These are phyloP conservation scores for Camellia sinensis DNA, from an alignment of 148 eudicot species.

Conservation along the genomic window DNA sequence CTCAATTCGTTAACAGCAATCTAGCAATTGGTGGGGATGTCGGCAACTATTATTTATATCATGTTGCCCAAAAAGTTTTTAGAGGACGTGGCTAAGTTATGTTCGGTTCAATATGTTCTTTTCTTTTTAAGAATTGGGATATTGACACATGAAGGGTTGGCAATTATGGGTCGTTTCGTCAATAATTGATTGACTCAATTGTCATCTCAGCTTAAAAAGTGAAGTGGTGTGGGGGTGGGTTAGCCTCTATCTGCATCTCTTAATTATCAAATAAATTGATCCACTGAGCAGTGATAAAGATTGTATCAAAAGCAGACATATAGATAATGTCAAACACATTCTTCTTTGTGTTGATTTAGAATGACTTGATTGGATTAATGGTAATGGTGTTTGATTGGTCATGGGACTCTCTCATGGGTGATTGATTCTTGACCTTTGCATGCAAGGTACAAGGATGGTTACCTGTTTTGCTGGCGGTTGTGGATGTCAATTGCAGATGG, in stretches of 20 bases:
- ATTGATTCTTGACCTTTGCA: neutral
- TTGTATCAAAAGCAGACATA: neutral
- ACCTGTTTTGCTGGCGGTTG: neutral
- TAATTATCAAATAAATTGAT: neutral
- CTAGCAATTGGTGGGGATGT: neutral
- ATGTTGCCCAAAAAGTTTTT: neutral
- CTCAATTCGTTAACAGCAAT: neutral
- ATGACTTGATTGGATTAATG: neutral
- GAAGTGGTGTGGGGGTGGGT: neutral
- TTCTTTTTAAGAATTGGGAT: neutral
- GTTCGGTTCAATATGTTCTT: neutral
- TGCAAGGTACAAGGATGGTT: neutral
- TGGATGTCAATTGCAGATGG: neutral
- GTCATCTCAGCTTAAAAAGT: neutral
- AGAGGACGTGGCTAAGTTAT: neutral
- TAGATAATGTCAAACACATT: neutral
- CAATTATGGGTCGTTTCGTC: neutral
- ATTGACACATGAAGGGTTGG: neutral
- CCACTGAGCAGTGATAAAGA: neutral
- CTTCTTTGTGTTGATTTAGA: neutral
- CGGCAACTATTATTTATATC: neutral
- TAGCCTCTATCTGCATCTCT: neutral
- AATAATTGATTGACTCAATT: neutral
- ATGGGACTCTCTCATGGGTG: neutral
- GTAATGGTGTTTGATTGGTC: neutral